Percentiles rank a stretch among this genome's conserved stretches.
These are phyloP conservation scores for Cutaneotrichosporon cutaneum DNA, from an alignment of 1,284 basidiomycete species.

Conservation along the genomic window DNA sequence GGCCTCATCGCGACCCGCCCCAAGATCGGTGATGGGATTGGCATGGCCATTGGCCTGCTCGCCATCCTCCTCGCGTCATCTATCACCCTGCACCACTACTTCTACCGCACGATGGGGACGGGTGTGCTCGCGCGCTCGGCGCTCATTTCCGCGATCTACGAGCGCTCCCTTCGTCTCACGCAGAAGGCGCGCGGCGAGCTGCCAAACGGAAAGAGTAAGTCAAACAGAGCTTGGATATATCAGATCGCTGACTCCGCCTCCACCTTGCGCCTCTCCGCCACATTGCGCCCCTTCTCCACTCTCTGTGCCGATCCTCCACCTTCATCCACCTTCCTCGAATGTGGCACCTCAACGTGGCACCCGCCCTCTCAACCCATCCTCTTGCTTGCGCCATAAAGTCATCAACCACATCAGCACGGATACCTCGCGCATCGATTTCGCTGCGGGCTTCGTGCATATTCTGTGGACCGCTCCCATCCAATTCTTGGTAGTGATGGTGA, in stretches of 20 bases:
- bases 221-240: no score
- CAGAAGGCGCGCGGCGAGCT: slow-evolving; percentile 78
- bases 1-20: slow-evolving; percentile 55
- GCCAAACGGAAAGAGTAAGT: slow-evolving; percentile 66
- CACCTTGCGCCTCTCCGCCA: not conserved
- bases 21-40: slow-evolving; percentile 68
- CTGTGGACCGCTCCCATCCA: slow-evolving; percentile 67
- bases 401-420: slow-evolving; percentile 94
- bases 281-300: not conserved
- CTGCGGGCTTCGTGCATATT: slow-evolving; percentile 69
- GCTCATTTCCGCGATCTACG: slow-evolving; percentile 84
- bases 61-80: slow-evolving; percentile 68
- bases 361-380: not conserved
- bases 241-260: slow-evolving; percentile 47
- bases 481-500: slow-evolving; percentile 54
- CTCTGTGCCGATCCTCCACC: not conserved
- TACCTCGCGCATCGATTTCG: slow-evolving; percentile 76
- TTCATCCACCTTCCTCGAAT: not conserved
- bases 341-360: not conserved
- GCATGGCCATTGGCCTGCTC: slow-evolving; percentile 70
- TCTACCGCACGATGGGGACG: slow-evolving; percentile 59
- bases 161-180: slow-evolving; percentile 72
- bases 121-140: slow-evolving; percentile 82
- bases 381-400: slow-evolving; percentile 11
- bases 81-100: slow-evolving; percentile 72